Evolutionary conservation across 2,329 filamentous ascomycete genomes (phyloP), one percentile per base, ranked within the genome.

Genomic region (Coccinonectria pachysandricola): DNA sequence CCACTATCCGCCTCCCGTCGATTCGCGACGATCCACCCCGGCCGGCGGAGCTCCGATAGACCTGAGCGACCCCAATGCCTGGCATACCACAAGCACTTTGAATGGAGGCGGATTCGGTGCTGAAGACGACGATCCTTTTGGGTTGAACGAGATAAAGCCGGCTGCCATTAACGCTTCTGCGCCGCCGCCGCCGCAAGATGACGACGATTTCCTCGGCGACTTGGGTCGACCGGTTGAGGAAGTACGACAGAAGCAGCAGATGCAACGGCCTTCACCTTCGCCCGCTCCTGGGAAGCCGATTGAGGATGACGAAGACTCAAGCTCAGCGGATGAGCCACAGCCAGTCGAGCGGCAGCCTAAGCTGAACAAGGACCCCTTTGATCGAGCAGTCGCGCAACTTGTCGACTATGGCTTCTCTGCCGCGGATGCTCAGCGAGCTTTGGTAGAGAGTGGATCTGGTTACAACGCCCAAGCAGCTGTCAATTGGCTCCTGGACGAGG

Each of bases 371-470:
- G 53, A 62, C 33, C 38, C 57, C 1, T 76, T 79, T 31, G 85
- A 94, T 46, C 74, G 71, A 40, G 83, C 86, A 7, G 72, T 96
- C 14, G 84, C 83, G 7, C 85, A 96, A 50, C 61, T 98, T 14
- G 75, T 95, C 3, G 88, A 95, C 40, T 96, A 96, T 73, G 91
- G 91, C 1, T 98, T 98, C 43, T 75, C 84, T 0, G 69, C 76
- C 0, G 83, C 93, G 32, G 85, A 86, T 45, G 80, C 91, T n/a
- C 70, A 71, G 28, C 67, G 79, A 36, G 91, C 86, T 5, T 57
- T 98, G 20, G 75, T 75, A 8, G 79, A 85, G 45, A 94, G 82
- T 16, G 79, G 84, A 4, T 77, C 76, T 3, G 83, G 84, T 3
- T 58, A 76, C 2, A 80, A 95, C 48, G 74, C 94, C 7, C 85